Evolutionary conservation across 1,139 yeast genomes (phyloP), one percentile per base, ranked within the genome.

Genomic region (Saccharomyces hybrid): DNA sequence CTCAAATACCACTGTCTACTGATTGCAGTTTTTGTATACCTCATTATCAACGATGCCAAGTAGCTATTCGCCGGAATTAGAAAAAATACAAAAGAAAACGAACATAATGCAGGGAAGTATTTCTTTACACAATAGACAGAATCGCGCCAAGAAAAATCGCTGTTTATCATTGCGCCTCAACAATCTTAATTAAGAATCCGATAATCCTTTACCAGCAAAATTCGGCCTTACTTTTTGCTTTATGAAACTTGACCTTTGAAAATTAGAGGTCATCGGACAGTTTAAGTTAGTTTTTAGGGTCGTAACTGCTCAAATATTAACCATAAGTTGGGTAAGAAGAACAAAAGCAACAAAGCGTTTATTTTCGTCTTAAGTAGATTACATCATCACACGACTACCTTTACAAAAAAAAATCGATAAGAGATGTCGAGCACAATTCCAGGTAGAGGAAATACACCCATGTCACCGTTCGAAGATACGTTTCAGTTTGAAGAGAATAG

Each of bases 391-490:
- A 12, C 34, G 34, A 31, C 1, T 31, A 2, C 14, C 34, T 31
- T 31, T 31, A 31, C 14, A 31, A 31, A 31, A 31, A 1, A 31
- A 1, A 31, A 11, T 31, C 34, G 34, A 31, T 31, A 31, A 31
- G 34, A 31, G 26, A 31, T 31, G 34, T 31, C 34, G 34, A 31
- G 1, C 34, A 31, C 34, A 31, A 3, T 31, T 31, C 34, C 34
- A 31, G 34, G 34, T 2, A 2, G 34, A 31, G 34, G 34, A 31
- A 3, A 31, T 31, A 31, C 34, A 2, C 34, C 34, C 34, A 31
- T 31, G 34, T 62, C 67, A 7, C 67, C 68, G 16, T 64, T 65
- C 52, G 66, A 62, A 47, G 69, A 65, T 53, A 60, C 61, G 41
- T 65, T 64, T 50, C 62, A 61, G 38, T 65, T 65, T 51, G 69